phyloP scores from a whole-genome alignment of 345 rosid species.

The Boechera stricta region DNA sequence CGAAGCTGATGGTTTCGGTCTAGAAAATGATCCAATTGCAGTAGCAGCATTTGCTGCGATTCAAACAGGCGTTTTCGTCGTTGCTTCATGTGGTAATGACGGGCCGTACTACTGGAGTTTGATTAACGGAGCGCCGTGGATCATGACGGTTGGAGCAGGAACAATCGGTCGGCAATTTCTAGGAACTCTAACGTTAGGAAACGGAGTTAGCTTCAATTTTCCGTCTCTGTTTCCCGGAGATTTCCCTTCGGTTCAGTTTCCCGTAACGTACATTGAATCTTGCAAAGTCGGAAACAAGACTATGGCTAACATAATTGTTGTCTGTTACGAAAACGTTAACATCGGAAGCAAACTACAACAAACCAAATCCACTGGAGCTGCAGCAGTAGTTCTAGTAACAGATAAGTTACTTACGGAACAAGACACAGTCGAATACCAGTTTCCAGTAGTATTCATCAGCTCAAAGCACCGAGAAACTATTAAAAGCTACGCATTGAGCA shows the following conservation, averaged over 20 bases:
- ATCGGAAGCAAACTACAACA: conserved; percentile 35
- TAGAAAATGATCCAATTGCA: conserved; percentile 55
- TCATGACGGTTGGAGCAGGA: conserved; percentile 53
- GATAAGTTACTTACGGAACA: conserved; percentile 23
- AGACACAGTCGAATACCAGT: conserved; percentile 17
- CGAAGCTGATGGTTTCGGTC: neutral
- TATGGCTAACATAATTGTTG: conserved; percentile 35
- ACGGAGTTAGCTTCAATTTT: conserved; percentile 40
- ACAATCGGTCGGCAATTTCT: conserved; percentile 44
- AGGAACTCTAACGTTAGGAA: conserved; percentile 49
- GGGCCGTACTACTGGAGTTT: conserved; percentile 52
- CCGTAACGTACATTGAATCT: conserved; percentile 41
- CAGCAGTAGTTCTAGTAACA: conserved; percentile 49
- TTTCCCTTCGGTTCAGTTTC: conserved; percentile 36
- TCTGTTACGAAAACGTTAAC: conserved; percentile 45
- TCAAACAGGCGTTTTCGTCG: conserved; percentile 56
- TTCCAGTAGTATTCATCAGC: conserved; percentile 47
- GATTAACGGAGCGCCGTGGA: conserved; percentile 59
- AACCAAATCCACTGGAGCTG: conserved; percentile 35
- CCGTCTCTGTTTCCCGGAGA: conserved; percentile 53
- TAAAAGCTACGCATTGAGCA: conserved; percentile 28
- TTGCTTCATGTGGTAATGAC: conserved; percentile 63
- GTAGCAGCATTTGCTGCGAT: conserved; percentile 64
- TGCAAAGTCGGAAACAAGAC: conserved; percentile 28
- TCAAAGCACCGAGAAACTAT: conserved; percentile 25